Conservation (phyloP, 2,329 filamentous ascomycete species). For the Microdochium paspali region DNA sequence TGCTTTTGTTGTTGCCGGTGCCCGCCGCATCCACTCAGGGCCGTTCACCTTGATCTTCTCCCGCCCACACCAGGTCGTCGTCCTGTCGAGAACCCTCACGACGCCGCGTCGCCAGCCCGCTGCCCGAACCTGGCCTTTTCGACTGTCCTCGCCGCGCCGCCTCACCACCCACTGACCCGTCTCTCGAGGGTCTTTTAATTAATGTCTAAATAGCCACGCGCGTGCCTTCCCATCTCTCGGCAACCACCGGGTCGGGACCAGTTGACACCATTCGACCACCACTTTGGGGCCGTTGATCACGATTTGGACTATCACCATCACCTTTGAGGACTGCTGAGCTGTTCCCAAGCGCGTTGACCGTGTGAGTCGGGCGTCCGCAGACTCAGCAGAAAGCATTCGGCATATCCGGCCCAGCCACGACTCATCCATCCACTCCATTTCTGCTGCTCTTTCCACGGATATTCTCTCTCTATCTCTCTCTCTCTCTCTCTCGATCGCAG, state of each 20-base stretch:
- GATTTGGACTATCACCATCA: not conserved
- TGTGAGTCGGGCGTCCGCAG: not conserved
- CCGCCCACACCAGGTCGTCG: conserved; percentile 1
- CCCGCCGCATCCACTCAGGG: not conserved
- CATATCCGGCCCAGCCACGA: not conserved
- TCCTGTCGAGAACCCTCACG: not conserved
- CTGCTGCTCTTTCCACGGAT: not conserved
- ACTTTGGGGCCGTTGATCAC: not conserved
- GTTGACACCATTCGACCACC: not conserved
- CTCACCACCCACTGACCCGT: not conserved
- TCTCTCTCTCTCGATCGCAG: too few species aligned
- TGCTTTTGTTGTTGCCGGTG: too few species aligned
- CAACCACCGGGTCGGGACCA: not conserved
- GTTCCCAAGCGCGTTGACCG: not conserved
- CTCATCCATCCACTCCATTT: not conserved
- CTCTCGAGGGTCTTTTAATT: not conserved
- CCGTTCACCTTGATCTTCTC: not conserved
- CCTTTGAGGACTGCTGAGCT: not conserved
- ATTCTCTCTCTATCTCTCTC: not conserved
- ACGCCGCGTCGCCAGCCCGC: not conserved
- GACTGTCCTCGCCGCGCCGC: not conserved
- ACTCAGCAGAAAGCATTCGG: not conserved
- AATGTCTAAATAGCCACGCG: not conserved
- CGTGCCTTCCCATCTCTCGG: not conserved
- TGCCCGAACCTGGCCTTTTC: not conserved